Evolutionary conservation across 495 filamentous ascomycete genomes (phyloP).

Genomic region (Cenococcum geophilum): DNA sequence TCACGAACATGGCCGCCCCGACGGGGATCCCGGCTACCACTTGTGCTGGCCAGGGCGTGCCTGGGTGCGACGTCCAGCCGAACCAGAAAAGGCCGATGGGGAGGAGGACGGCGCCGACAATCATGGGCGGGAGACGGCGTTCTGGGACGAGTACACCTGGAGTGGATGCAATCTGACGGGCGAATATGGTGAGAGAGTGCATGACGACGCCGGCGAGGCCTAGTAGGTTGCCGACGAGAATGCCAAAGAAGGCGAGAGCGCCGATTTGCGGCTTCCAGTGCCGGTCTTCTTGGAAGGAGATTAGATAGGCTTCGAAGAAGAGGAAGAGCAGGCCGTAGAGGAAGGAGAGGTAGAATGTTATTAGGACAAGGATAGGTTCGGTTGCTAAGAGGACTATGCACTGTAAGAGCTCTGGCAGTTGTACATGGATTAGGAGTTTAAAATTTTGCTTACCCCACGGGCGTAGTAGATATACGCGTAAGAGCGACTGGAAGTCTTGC

Average conservation of each 20-base stretch:
- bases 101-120: slow-evolving; percentile 17
- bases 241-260: slow-evolving; percentile 54
- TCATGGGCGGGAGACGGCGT: slow-evolving; percentile 52
- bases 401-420: not conserved
- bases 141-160: slow-evolving; percentile 50
- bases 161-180: slow-evolving; percentile 33
- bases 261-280: slow-evolving; percentile 47
- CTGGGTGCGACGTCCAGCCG: slow-evolving; percentile 51
- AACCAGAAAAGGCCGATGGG: slow-evolving; percentile 48
- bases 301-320: slow-evolving; percentile 56
- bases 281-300: slow-evolving; percentile 50
- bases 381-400: not conserved
- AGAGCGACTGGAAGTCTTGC: too few species aligned
- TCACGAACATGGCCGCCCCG: slow-evolving; percentile 33
- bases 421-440: not conserved
- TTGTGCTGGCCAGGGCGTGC: slow-evolving; percentile 28
- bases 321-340: slow-evolving; percentile 61
- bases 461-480: too few species aligned
- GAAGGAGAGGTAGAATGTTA: slow-evolving; percentile 44
- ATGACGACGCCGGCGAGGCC: not conserved
- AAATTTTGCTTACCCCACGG: not conserved
- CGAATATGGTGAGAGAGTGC: not conserved
- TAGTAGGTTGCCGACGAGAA: not conserved
- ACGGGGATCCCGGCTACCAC: slow-evolving; percentile 34
- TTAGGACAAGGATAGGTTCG: slow-evolving; percentile 5